phyloP scores from a whole-genome alignment of 805 yeast genomes.

The Barnettozyma wickerhamii region DNA sequence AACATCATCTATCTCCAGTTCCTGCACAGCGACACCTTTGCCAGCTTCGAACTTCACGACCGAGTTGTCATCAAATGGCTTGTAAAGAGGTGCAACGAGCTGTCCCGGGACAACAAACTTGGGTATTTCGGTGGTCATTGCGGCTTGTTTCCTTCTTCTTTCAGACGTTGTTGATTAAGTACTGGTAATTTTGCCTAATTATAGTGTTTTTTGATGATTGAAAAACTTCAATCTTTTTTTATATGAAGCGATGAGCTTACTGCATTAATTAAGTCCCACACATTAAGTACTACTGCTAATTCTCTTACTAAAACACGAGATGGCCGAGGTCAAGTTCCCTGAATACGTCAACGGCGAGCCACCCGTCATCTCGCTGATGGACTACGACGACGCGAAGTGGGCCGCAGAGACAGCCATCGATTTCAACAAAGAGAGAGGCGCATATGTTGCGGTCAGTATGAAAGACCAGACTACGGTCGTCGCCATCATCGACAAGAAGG shows the following conservation, averaged over 20 bases:
- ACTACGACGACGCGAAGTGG: slow-evolving; percentile 52
- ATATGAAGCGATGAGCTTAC: background rate
- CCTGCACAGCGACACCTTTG: slow-evolving; percentile 53
- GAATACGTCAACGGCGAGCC: slow-evolving; percentile 40
- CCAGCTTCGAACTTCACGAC: slow-evolving; percentile 51
- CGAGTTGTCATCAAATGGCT: slow-evolving; percentile 5
- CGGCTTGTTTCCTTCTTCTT: too few relatives aligned
- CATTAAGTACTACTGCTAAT: background rate
- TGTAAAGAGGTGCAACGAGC: slow-evolving; percentile 56
- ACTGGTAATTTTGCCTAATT: too few relatives aligned
- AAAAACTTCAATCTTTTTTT: background rate
- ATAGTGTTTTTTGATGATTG: background rate
- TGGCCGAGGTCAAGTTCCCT: slow-evolving; percentile 32
- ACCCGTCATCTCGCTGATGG: slow-evolving; percentile 39
- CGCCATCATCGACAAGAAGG: slow-evolving; percentile 37
- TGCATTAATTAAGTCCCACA: background rate
- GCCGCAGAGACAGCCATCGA: slow-evolving; percentile 48
- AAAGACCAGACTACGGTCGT: slow-evolving; percentile 39
- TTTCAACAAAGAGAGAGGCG: slow-evolving; percentile 17
- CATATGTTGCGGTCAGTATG: slow-evolving; percentile 43
- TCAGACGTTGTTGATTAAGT: too few relatives aligned
- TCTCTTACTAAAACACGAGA: background rate
- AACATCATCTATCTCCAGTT: slow-evolving; percentile 36
- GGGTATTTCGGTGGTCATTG: slow-evolving; percentile 31
- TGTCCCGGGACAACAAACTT: slow-evolving; percentile 76